These are phyloP conservation scores for Aspergillus sclerotiicarbonarius DNA, from an alignment of 495 filamentous ascomycete genomes.

Conservation along the genomic window DNA sequence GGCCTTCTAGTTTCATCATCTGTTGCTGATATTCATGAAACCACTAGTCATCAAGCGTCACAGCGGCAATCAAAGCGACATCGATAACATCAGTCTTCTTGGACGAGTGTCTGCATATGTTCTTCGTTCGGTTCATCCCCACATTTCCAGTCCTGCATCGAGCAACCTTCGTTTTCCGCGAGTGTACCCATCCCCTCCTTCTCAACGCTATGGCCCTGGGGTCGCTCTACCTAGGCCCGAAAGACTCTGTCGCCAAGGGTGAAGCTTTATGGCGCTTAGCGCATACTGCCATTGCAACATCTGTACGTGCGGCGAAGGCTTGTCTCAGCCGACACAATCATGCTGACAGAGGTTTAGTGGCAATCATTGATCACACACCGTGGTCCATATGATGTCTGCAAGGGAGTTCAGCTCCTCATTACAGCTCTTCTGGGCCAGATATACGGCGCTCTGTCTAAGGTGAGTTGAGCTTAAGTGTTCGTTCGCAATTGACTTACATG, in stretches of 20 bases:
- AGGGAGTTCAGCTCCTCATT: conserved; percentile 47
- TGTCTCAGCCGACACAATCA: not conserved
- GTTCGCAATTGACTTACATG: not conserved
- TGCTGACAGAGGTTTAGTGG: conserved; percentile 29
- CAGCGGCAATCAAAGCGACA: conserved; percentile 45
- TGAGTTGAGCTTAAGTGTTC: conserved; percentile 7
- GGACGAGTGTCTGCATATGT: conserved; percentile 51
- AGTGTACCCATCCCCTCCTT: conserved; percentile 47
- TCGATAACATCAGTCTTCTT: conserved; percentile 50
- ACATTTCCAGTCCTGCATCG: conserved; percentile 50
- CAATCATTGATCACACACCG: conserved; percentile 46
- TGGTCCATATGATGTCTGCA: conserved; percentile 46
- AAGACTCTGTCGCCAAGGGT: conserved; percentile 45
- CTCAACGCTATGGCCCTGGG: conserved; percentile 51
- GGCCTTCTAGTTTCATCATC: not conserved
- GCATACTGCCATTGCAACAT: conserved; percentile 49
- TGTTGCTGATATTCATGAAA: conserved; percentile 2
- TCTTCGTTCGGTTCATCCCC: conserved; percentile 50
- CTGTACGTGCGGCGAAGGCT: conserved; percentile 22
- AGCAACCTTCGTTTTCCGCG: conserved; percentile 49
- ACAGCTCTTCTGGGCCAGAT: conserved; percentile 47
- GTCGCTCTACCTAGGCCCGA: conserved; percentile 48
- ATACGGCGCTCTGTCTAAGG: conserved; percentile 47
- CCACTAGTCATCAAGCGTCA: conserved; percentile 43
- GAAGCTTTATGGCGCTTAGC: conserved; percentile 49